Evolutionary conservation across 2,329 filamentous ascomycete genomes (phyloP).

Genomic region (Davidsoniella australis): DNA sequence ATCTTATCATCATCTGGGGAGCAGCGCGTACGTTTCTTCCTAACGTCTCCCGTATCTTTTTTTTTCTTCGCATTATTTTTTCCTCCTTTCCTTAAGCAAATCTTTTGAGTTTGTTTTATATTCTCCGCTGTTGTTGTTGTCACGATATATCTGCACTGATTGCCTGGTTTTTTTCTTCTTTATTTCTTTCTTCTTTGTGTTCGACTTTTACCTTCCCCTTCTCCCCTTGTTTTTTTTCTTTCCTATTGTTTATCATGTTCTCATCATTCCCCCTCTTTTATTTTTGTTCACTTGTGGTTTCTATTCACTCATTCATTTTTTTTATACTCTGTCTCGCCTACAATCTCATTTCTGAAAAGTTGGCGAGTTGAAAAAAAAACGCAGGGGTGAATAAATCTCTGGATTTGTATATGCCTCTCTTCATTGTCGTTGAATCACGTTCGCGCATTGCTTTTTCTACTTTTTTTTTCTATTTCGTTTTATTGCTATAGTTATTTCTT

Average conservation of each 20-base stretch:
- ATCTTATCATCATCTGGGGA: not conserved
- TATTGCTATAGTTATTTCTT: not conserved
- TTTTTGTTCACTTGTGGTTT: slow-evolving; percentile 11
- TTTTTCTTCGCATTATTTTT: slow-evolving; percentile 1
- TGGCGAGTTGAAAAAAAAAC: slow-evolving; percentile 9
- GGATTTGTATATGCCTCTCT: no score
- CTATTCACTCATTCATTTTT: slow-evolving; percentile 3
- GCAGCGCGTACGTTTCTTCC: not conserved
- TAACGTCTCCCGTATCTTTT: slow-evolving; percentile 1
- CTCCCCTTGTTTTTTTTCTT: not conserved
- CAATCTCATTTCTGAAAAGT: slow-evolving; percentile 1
- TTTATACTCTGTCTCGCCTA: no score
- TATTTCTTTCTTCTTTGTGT: no score
- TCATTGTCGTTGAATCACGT: no score
- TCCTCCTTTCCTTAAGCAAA: not conserved
- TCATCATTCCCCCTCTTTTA: slow-evolving; percentile 8
- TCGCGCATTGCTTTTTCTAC: slow-evolving; percentile 8
- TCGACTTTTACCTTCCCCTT: not conserved
- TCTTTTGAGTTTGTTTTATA: not conserved
- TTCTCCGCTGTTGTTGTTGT: not conserved
- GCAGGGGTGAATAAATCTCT: slow-evolving; percentile 10
- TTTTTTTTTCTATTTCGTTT: not conserved
- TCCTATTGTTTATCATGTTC: slow-evolving; percentile 8
- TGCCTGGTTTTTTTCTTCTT: not conserved
- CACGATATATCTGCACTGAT: not conserved